Conservation (phyloP, 2,329 filamentous ascomycete genomes). For the Neophaeococcomyces aloes region DNA sequence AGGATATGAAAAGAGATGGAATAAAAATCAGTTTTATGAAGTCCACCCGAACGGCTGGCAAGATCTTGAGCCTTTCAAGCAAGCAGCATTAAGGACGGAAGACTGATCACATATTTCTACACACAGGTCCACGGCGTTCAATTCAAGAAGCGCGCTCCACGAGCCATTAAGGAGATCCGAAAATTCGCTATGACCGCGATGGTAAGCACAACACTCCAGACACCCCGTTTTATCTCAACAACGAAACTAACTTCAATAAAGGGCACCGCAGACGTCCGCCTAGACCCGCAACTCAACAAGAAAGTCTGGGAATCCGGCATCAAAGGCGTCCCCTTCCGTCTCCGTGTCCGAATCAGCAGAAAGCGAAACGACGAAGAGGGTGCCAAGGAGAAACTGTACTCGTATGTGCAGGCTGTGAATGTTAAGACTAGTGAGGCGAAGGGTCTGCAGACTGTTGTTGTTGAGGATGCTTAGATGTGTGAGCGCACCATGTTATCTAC, state of each 20-base stretch:
- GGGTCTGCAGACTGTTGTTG: slow-evolving; percentile 86
- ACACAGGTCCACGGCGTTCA: slow-evolving; percentile 83
- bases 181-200: slow-evolving; percentile 85
- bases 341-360: slow-evolving; percentile 96
- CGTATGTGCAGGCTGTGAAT: slow-evolving; percentile 98
- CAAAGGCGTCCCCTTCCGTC: slow-evolving; percentile 96
- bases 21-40: slow-evolving; percentile 61
- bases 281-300: slow-evolving; percentile 99
- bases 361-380: slow-evolving; percentile 99
- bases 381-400: slow-evolving; percentile 99
- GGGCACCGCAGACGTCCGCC: slow-evolving; percentile 93
- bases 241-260: too few relatives aligned
- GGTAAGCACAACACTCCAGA: slow-evolving; percentile 52
- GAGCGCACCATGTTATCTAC: not conserved
- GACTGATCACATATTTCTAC: slow-evolving; percentile 46
- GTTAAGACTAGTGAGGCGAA: slow-evolving; percentile 81
- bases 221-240: slow-evolving; percentile 5
- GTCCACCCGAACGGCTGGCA: slow-evolving; percentile 48
- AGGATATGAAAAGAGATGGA: slow-evolving; percentile 17
- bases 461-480: slow-evolving; percentile 50
- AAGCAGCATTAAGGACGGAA: slow-evolving; percentile 49
- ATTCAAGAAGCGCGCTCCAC: slow-evolving; percentile 99
- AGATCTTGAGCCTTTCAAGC: slow-evolving; percentile 16
- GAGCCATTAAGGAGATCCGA: slow-evolving; percentile 99
- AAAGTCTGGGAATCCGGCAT: slow-evolving; percentile 99